Conservation (phyloP, 345 rosid genomes). For the Excoecaria agallocha region DNA sequence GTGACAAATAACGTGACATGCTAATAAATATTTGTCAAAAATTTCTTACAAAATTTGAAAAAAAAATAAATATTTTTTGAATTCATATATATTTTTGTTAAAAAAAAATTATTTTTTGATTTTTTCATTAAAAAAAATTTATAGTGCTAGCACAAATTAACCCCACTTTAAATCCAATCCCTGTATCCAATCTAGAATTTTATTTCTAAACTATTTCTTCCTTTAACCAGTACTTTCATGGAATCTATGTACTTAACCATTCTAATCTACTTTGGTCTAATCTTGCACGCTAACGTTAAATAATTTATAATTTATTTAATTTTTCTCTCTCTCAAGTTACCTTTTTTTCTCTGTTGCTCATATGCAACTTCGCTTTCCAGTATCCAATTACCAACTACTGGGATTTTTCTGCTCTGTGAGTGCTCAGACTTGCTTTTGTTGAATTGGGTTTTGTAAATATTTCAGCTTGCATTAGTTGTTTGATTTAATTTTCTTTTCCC, state of each 20-base stretch:
- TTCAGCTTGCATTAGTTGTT: background rate
- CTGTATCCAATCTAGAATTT: background rate
- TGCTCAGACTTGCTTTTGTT: slow-evolving; percentile 2
- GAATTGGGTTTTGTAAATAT: slow-evolving; percentile 1
- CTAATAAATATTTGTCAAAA: too few relatives aligned
- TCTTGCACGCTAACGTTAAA: slow-evolving; percentile 44
- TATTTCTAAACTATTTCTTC: slow-evolving; percentile 10
- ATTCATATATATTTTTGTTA: too few relatives aligned
- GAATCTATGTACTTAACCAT: slow-evolving; percentile 26
- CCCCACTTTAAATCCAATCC: slow-evolving; percentile 7
- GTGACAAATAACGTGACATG: too few relatives aligned
- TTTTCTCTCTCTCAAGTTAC: background rate
- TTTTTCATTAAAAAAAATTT: too few relatives aligned
- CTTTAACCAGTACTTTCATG: slow-evolving; percentile 12
- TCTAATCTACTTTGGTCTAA: slow-evolving; percentile 8
- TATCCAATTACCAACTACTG: background rate
- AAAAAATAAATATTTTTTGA: too few relatives aligned
- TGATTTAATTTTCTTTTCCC: background rate
- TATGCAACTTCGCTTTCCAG: background rate
- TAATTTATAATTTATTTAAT: background rate
- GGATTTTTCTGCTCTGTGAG: slow-evolving; percentile 7
- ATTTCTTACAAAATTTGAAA: too few relatives aligned
- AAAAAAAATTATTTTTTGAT: too few relatives aligned
- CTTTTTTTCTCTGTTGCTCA: background rate
- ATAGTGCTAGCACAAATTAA: too few relatives aligned